Percentiles rank a stretch among this genome's conserved stretches.
These are phyloP conservation scores for Huntiella bhutanensis DNA, from an alignment of 2,329 filamentous ascomycete species.

Conservation along the genomic window DNA sequence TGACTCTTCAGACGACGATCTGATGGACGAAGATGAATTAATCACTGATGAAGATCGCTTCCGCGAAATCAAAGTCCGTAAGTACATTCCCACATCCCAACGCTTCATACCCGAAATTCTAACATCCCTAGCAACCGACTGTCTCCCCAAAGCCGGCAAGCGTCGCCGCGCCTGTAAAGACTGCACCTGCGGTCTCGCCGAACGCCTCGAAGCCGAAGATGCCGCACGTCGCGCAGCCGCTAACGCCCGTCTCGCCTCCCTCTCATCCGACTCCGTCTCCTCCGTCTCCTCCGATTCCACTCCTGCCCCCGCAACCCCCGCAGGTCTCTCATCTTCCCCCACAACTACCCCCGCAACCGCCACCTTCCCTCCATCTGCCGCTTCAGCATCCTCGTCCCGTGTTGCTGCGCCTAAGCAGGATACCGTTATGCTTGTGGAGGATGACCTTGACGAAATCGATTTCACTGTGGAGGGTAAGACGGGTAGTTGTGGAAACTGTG, in stretches of 20 bases:
- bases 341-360: background rate
- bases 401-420: background rate
- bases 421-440: conserved; percentile 42
- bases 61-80: conserved; percentile 62
- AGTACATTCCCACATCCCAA: conserved; percentile 21
- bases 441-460: conserved; percentile 78
- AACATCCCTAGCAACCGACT: conserved; percentile 49
- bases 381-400: background rate
- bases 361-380: background rate
- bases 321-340: background rate
- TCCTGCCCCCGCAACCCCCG: background rate
- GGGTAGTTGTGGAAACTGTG: conserved; percentile 85
- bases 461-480: conserved; percentile 97
- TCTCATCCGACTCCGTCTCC: conserved; percentile 13
- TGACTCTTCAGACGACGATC: conserved; percentile 52
- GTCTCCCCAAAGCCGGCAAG: conserved; percentile 71
- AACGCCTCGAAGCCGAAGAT: conserved; percentile 76
- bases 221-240: conserved; percentile 49
- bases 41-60: conserved; percentile 71
- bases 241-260: conserved; percentile 36
- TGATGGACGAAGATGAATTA: conserved; percentile 81
- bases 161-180: conserved; percentile 91
- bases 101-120: background rate
- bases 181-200: conserved; percentile 83
- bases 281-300: conserved; percentile 15